Base-by-base conservation (phyloP, 768 basidiomycete genomes). In the Leccinellum rugosiceps region DNA sequence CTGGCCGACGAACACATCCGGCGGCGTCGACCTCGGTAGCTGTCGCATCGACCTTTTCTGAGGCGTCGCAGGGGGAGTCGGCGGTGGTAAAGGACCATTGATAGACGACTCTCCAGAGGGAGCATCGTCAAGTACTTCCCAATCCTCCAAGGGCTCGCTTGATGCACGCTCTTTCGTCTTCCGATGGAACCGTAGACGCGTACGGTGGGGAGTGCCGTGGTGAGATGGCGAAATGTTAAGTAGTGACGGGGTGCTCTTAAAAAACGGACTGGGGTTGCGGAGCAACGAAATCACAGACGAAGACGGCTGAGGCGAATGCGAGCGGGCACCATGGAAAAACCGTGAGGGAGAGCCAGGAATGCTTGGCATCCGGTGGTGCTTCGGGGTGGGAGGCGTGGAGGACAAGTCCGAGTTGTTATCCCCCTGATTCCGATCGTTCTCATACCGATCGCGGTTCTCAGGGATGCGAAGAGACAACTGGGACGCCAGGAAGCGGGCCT, bases 101-200 rank as follows among this genome's bases (percentile, higher is more conserved):
- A 56, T 34, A 1, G 63, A 68, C 19, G 69, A 68, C 50, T 65
- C 64, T n/a, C 50, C 61, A 35, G 71, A 72, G 15, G 59, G 64
- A 15, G 68, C 63, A 25, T 63, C 60, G 50, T 74, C 72, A 30
- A 72, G 64, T 21, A 72, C 55, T 55, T 72, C 71, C 71, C 71
- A 72, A 21, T 72, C 71, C 3, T 74, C 67, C 31, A 74, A 62
- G 32, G 64, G 70, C 49, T 72, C 70, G 4, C 67, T 72, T n/a
- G 69, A 67, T 1, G 69, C 64, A 58, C 68, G 71, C 58, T 72
- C 71, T 56, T 72, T 72, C 19, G 72, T 68, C 59, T 72, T 72
- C 45, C 72, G 65, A 55, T 74, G 70, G 52, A 72, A 72, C 26
- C 73, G n/a, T 31, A 68, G 53, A 38, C 72, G 70, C 34, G 70